phyloP scores from a whole-genome alignment of 352 stramenopile genomes.

The Elongisporangium prolatum region DNA sequence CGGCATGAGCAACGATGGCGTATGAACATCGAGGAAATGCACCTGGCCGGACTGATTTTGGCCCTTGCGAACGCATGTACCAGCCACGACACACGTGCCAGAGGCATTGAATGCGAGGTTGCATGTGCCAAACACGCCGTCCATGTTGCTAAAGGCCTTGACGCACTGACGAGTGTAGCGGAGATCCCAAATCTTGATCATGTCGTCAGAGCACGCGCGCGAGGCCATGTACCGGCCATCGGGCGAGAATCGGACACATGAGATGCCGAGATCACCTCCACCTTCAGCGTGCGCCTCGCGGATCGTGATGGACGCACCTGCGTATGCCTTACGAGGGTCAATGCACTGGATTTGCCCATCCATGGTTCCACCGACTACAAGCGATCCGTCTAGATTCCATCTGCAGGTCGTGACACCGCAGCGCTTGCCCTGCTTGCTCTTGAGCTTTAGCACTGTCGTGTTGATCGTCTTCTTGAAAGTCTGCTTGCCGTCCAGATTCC shows the following conservation, averaged over 20 bases:
- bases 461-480: constrained; percentile 80
- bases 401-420: constrained; percentile 69
- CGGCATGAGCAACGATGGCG: constrained; percentile 36
- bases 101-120: constrained; percentile 79
- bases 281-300: constrained; percentile 69
- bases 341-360: constrained; percentile 77
- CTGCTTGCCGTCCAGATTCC: constrained; percentile 64
- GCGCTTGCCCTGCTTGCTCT: constrained; percentile 68
- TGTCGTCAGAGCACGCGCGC: constrained; percentile 71
- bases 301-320: constrained; percentile 52
- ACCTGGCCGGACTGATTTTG: constrained; percentile 46
- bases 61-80: constrained; percentile 69
- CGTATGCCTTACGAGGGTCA: constrained; percentile 69
- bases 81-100: constrained; percentile 61
- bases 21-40: constrained; percentile 77
- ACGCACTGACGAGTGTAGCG: constrained; percentile 51
- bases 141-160: constrained; percentile 55
- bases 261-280: constrained; percentile 64
- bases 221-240: constrained; percentile 59
- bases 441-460: constrained; percentile 77
- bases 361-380: constrained; percentile 68
- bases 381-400: constrained; percentile 55
- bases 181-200: constrained; percentile 80
- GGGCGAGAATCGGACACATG: constrained; percentile 67
- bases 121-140: constrained; percentile 69